Evolutionary conservation across 1,139 yeast species (phyloP), one percentile per base, ranked within the genome.

Genomic region (Kluyveromyces marxianus): DNA sequence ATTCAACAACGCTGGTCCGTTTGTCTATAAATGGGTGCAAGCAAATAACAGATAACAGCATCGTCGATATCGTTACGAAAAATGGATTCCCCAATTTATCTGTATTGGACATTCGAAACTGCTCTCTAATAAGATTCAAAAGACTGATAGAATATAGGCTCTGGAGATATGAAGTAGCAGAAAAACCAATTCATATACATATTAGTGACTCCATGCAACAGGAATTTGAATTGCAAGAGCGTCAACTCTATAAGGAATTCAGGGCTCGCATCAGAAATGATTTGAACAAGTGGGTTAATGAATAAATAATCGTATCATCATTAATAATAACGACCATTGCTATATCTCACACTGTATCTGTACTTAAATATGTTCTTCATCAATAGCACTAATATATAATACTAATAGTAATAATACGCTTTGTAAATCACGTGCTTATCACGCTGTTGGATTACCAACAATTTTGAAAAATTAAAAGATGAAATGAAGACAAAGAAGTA

Each of bases 21-120:
- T 68, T 90, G 35, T 84, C 95, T 8, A 64, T 90, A 40, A 90
- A 90, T 65, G 81, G 83, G 57, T 90, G 97, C 62, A 71, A 73
- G 27, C 63, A 68, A 39, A 64, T 90, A 37, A 77, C 89, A 24
- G 78, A 89, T 62, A 73, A 72, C 45, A 80, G 90, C 5, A 62
- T 89, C 5, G 88, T 94, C 4, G 68, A 74, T 37, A 72, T 84
- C 1, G 66, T 88, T 28, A 74, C 74, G 45, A 62, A 68, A 36
- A 72, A 74, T 38, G 77, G 77, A 54, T 74, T 86, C 47, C 77
- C 79, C 3, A 71, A 72, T 43, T 64, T 90, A 43, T 73, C 82
- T 2, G 97, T 90, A 4, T 71, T 90, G 45, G 97, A 90, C 62
- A 72, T 90, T 34, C 70, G 95, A 48, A 80, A 81, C 65, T 69